phyloP scores from a whole-genome alignment of 257 asterid genomes.

The Ophiorrhiza pumila region DNA sequence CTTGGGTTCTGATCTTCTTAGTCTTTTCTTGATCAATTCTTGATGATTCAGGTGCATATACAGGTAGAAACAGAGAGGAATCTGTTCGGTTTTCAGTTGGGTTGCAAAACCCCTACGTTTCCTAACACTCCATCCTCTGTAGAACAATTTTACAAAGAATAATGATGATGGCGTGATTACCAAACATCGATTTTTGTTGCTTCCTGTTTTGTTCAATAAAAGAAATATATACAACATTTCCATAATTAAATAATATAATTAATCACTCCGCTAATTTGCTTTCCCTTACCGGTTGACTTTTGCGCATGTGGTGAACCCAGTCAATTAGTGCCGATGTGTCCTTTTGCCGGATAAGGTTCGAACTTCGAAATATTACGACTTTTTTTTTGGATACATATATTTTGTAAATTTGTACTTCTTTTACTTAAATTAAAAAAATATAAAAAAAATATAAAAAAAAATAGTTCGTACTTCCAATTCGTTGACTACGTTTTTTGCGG shows the following conservation, averaged over 20 bases:
- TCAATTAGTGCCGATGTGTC: too few species aligned
- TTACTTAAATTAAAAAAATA: too few species aligned
- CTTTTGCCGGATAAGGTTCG: too few species aligned
- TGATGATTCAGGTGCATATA: not conserved
- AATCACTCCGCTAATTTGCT: not conserved
- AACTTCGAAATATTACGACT: too few species aligned
- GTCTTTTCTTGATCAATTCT: not conserved
- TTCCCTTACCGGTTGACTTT: not conserved
- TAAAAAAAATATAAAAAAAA: not conserved
- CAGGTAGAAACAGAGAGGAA: not conserved
- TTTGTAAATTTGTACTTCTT: too few species aligned
- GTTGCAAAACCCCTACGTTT: conserved; percentile 12
- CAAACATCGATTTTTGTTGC: conserved; percentile 12
- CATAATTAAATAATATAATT: not conserved
- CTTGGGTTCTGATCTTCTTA: not conserved
- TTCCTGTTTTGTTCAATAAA: not conserved
- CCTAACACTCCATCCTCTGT: conserved; percentile 19
- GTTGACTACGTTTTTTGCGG: not conserved
- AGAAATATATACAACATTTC: not conserved
- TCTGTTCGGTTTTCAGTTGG: conserved; percentile 12
- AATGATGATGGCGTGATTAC: conserved; percentile 9
- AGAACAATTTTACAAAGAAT: not conserved
- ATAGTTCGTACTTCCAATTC: not conserved
- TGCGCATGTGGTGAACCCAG: too few species aligned
- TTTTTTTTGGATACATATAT: too few species aligned